These are phyloP conservation scores for Boletus chippewaensis DNA, from an alignment of 1,284 basidiomycete species.

Conservation along the genomic window DNA sequence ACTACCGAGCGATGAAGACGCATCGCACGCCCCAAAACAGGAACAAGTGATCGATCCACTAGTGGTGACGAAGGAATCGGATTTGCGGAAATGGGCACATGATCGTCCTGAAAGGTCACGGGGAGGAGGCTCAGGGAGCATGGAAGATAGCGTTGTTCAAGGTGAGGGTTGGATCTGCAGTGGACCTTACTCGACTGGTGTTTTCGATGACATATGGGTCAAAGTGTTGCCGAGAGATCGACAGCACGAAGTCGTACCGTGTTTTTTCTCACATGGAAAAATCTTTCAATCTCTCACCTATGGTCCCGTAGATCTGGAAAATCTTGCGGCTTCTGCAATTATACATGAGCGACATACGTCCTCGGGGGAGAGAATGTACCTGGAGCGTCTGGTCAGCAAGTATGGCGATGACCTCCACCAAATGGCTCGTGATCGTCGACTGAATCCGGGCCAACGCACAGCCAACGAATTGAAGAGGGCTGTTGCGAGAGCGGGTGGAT, in stretches of 20 bases:
- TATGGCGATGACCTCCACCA: constrained; percentile 68
- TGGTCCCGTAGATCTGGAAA: constrained; percentile 40
- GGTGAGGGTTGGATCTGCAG: constrained; percentile 30
- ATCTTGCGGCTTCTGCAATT: constrained; percentile 37
- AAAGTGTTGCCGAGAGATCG: not conserved
- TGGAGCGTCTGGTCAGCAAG: constrained; percentile 61
- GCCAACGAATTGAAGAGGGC: constrained; percentile 71
- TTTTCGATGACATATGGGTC: not conserved
- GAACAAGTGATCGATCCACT: constrained; percentile 30
- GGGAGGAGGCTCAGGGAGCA: not conserved
- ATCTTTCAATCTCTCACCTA: constrained; percentile 10
- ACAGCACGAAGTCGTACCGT: not conserved
- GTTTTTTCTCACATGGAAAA: not conserved
- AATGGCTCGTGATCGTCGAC: constrained; percentile 76
- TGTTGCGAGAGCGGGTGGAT: constrained; percentile 46
- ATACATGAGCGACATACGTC: constrained; percentile 62
- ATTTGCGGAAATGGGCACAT: constrained; percentile 20
- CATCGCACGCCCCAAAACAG: constrained; percentile 19
- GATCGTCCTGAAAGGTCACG: constrained; percentile 5
- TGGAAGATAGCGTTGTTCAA: constrained; percentile 24
- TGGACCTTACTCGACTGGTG: not conserved
- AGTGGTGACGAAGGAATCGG: constrained; percentile 11
- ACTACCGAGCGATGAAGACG: constrained; percentile 51
- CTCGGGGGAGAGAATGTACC: constrained; percentile 61
- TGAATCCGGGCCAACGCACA: constrained; percentile 86